Base-by-base conservation (phyloP, 2,329 filamentous ascomycete genomes). In the Xylariaceae sp. region DNA sequence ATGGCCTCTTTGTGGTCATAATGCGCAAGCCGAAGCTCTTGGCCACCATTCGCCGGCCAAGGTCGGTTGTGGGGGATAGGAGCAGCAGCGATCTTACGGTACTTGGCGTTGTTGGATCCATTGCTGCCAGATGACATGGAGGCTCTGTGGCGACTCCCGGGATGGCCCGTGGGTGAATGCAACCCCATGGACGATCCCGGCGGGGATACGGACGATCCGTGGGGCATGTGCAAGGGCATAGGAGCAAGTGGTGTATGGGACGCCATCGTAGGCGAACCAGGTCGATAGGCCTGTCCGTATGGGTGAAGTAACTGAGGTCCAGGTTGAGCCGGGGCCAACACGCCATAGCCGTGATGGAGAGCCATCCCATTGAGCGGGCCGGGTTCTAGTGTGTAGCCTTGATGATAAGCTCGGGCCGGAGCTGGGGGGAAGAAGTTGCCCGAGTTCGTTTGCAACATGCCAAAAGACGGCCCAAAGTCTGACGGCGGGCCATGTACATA, bases 1-100 rank as follows among this genome's bases (percentile, higher is more conserved):
- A 78, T 76, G 14, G 73, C 70, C 45, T 71, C 68, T 18, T 64
- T 65, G 32, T 70, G 69, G 41, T 73, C 66, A 47, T 78, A 79
- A 26, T 70, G 71, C 3, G 77, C 73, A 3, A 76, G 76, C 40
- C 75, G 70, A n/a, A 79, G 63, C 49, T 78, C 74, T 12, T 69
- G 65, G 14, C 60, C 61, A 27, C 56, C 60, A 50, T 68, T 70
- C 39, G 62, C 62, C 55, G 67, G 70, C 43, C 66, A 66, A 30
- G 67, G 64, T 9, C 68, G 59, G 52, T 74, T 73, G 19, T 72
- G 64, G 5, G 73, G 68, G 16, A 74, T 66, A 1, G 74, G 74
- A 0, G 75, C 75, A 8, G 75, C 75, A 44, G 77, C 74, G 27
- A 79, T 69, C 56, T 76, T 77, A 31, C 74, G 68, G 51, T 76